Base-by-base conservation (phyloP, 2,329 filamentous ascomycete genomes). In the Cladorrhinum sp. region DNA sequence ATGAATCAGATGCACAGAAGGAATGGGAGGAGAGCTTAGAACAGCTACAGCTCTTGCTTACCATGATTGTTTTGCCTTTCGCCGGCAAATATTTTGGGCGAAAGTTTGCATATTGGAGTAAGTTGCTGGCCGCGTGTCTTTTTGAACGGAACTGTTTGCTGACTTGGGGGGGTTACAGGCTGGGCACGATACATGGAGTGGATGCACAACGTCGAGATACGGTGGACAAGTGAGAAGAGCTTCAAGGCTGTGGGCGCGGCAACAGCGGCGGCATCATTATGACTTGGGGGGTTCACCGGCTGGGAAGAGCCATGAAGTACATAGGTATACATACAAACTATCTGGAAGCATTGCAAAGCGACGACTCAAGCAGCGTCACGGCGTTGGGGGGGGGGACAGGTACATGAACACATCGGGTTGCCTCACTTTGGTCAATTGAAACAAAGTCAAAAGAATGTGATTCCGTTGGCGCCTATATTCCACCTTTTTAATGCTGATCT, bases 31-130 rank as follows among this genome's bases (percentile, higher is more conserved):
- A 93, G 70, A 96, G 91, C 69, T 78, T 99, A 64, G 91, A 97
- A 75, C 95, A 99, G 77, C 78, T 99, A 62, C 92, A 99, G 78
- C 81, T 98, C 66, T 81, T 99, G 67, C 77, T 98, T 72, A 96
- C 91, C 20, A 96, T 99, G 92, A 90, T 98, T 53, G 76, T 98
- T 68, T 89, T 99, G 55, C 95, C 95, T 2, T 97, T 96, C 75
- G 80, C 92, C 67, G 95, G 95, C 61, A 99, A 98, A 77, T 98
- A 92, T 77, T 86, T 97, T 74, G 95, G 95, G 50, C 85, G 95
- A 74, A 96, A 92, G 76, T 96, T 93, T 79, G 93, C 93, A 62
- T 97, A 96, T 73, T 97, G 92, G 91, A 92, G 93, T 97, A 82
- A n/a, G n/a, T n/a, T 74, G 89, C 81, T 23, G 5, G 57, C 50